These are phyloP conservation scores for Scheffersomyces stipitis DNA, from an alignment of 805 yeast species.

Conservation along the genomic window DNA sequence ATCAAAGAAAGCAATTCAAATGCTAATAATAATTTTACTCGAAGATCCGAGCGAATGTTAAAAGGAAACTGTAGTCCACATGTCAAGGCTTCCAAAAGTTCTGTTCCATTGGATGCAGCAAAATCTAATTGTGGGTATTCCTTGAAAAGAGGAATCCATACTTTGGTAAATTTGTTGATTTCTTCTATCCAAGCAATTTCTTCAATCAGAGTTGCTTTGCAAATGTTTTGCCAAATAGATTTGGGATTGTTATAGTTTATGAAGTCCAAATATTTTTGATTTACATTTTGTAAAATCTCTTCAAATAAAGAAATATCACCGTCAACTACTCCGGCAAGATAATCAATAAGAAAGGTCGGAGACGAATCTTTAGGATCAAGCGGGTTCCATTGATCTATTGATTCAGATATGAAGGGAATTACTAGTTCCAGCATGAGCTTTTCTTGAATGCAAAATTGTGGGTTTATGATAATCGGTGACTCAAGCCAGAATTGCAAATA, in stretches of 20 bases:
- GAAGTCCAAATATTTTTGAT: constrained; percentile 11
- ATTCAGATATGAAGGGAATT: constrained; percentile 14
- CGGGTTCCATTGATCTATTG: constrained; percentile 18
- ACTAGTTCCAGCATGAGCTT: constrained; percentile 16
- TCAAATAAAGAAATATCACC: constrained; percentile 6
- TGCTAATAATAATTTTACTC: background rate
- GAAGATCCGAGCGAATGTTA: background rate
- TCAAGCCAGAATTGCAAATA: constrained; percentile 14
- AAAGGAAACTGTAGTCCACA: background rate
- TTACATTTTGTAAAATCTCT: constrained; percentile 2
- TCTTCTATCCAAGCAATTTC: too few relatives aligned
- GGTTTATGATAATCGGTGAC: constrained; percentile 13
- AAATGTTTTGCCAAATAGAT: constrained; percentile 18
- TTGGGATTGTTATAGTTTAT: constrained; percentile 6
- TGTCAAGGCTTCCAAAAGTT: too few relatives aligned
- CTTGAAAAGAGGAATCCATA: constrained; percentile 15
- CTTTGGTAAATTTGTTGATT: constrained; percentile 5
- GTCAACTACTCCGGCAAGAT: constrained; percentile 13
- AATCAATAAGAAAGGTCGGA: constrained; percentile 20
- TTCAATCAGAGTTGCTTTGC: too few relatives aligned
- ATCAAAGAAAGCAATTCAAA: background rate
- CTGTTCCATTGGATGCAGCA: background rate
- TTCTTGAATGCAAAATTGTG: constrained; percentile 8
- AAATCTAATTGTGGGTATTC: constrained; percentile 10
- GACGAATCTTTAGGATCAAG: constrained; percentile 3